Conservation (phyloP, 192 early-diverging fungal species). For the Coemansia asiatica region DNA sequence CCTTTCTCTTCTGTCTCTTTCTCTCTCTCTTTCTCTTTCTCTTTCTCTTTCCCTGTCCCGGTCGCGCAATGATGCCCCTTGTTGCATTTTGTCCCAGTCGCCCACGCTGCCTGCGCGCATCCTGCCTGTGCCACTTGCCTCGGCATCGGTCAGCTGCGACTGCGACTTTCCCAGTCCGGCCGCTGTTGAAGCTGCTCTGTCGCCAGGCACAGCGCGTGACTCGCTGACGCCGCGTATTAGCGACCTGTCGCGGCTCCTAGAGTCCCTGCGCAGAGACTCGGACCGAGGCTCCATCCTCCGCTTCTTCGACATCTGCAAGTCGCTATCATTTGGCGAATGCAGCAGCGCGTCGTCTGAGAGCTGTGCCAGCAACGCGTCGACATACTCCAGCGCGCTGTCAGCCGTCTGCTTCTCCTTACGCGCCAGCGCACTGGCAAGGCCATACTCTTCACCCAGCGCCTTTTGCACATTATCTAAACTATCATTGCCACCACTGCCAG, state of each 20-base stretch:
- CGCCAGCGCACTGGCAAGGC: slow-evolving; percentile 10
- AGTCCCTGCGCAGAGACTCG: slow-evolving; percentile 8
- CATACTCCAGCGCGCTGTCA: slow-evolving; percentile 21
- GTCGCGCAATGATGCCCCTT: too few species aligned
- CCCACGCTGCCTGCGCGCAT: background rate
- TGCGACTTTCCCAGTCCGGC: background rate
- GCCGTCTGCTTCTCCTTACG: slow-evolving; percentile 33
- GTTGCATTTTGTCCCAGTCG: background rate
- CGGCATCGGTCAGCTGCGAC: background rate
- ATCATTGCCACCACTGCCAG: background rate
- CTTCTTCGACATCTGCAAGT: slow-evolving; percentile 1
- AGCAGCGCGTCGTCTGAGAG: slow-evolving; percentile 4
- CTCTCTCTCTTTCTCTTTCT: slow-evolving; percentile 11
- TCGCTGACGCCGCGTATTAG: background rate
- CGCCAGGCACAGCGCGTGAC: background rate
- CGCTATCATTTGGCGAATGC: background rate
- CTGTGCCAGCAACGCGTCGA: slow-evolving; percentile 21
- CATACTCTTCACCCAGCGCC: background rate
- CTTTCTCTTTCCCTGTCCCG: slow-evolving; percentile 11
- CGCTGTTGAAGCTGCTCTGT: background rate
- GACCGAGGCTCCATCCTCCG: slow-evolving; percentile 16
- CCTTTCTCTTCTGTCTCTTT: background rate
- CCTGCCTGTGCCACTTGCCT: background rate
- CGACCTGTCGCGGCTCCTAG: slow-evolving; percentile 18
- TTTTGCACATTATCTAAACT: background rate